phyloP scores from a whole-genome alignment of 1,284 basidiomycete genomes.

The Leccinum insolens region DNA sequence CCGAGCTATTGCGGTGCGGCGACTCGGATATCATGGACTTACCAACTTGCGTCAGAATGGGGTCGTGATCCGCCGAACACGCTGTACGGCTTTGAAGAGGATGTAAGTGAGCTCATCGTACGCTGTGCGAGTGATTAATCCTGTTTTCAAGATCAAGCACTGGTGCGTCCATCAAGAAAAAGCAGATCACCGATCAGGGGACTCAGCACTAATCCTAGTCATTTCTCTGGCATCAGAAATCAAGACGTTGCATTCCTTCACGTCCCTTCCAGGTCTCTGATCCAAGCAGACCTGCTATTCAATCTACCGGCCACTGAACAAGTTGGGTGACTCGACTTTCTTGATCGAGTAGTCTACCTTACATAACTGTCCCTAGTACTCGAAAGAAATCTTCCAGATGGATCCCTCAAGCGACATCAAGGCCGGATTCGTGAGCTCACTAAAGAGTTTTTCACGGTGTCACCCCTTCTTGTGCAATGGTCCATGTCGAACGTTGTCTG shows the following conservation, averaged over 20 bases:
- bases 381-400: too few relatives aligned
- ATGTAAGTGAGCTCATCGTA: conserved; percentile 48
- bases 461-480: too few relatives aligned
- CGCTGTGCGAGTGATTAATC: neutral
- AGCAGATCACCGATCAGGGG: neutral
- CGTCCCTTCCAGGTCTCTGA: conserved; percentile 72
- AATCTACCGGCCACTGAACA: conserved; percentile 91
- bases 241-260: conserved; percentile 93
- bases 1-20: neutral
- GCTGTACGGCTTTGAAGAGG: conserved; percentile 82
- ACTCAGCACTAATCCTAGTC: conserved; percentile 44
- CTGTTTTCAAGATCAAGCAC: too few relatives aligned
- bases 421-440: too few relatives aligned
- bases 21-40: neutral
- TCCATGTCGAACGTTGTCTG: too few relatives aligned
- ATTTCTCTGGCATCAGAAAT: conserved; percentile 82
- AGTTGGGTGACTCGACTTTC: conserved; percentile 41
- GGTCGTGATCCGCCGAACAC: conserved; percentile 63
- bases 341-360: neutral
- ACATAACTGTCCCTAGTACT: conserved; percentile 7
- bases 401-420: too few relatives aligned
- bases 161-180: neutral
- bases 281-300: conserved; percentile 89
- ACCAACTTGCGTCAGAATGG: conserved; percentile 48
- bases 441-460: too few relatives aligned